These are phyloP conservation scores for Digitaria exilis DNA, from an alignment of 202 grass and related monocot species.

Conservation along the genomic window DNA sequence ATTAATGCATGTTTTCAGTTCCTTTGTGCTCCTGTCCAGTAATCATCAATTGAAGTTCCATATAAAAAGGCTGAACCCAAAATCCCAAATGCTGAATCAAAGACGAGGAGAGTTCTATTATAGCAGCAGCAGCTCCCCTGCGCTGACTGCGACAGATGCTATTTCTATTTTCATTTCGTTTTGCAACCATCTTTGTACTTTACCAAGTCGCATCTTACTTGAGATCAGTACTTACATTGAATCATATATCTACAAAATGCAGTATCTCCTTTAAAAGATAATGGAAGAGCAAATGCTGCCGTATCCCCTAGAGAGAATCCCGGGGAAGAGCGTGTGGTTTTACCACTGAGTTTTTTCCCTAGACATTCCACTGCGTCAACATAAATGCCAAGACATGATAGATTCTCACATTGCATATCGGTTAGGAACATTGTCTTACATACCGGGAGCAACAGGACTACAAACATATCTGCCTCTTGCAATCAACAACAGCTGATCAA, in stretches of 20 bases:
- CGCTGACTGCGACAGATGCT: background rate
- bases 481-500: constrained; percentile 47
- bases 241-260: background rate
- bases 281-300: background rate
- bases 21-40: background rate
- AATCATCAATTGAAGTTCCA: background rate
- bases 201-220: background rate
- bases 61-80: background rate
- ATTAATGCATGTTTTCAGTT: background rate
- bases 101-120: background rate
- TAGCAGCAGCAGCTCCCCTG: background rate
- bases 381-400: background rate
- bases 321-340: background rate
- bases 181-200: background rate
- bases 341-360: background rate
- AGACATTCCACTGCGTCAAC: background rate
- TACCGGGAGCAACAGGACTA: background rate
- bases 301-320: background rate
- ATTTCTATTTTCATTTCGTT: background rate
- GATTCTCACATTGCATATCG: constrained; percentile 4
- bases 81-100: background rate
- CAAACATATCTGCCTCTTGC: constrained; percentile 26
- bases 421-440: constrained; percentile 39
- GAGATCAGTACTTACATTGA: background rate
- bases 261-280: background rate